Conservation (phyloP, 345 rosid species). For the Combretum micranthum region DNA sequence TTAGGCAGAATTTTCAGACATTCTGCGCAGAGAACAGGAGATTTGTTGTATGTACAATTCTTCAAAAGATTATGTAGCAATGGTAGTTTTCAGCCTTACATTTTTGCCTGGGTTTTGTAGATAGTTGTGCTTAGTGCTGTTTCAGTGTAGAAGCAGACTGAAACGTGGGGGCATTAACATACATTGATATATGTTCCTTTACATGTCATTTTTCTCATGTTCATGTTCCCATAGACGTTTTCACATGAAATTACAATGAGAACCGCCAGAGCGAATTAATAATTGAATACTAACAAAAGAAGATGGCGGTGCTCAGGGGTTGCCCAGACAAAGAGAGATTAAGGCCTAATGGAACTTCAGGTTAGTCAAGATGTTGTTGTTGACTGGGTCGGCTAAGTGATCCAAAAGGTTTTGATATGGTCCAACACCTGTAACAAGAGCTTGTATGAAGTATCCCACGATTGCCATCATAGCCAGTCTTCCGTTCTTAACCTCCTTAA, state of each 20-base stretch:
- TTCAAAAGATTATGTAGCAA: no score
- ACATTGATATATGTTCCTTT: not conserved
- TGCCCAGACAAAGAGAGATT: slow-evolving; percentile 7
- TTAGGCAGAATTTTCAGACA: no score
- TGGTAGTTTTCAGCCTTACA: no score
- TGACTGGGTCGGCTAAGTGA: slow-evolving; percentile 87
- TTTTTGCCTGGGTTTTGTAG: no score
- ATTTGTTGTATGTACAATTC: no score
- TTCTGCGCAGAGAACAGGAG: no score
- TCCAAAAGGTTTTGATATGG: slow-evolving; percentile 95
- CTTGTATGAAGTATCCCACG: slow-evolving; percentile 74
- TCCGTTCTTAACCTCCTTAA: slow-evolving; percentile 94
- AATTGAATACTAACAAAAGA: slow-evolving; percentile 10
- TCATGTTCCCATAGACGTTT: slow-evolving; percentile 15
- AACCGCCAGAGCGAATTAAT: not conserved
- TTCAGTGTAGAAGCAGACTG: not conserved
- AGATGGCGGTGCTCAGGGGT: not conserved
- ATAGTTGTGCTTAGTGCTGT: no score
- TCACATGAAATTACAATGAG: slow-evolving; percentile 36
- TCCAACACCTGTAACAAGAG: slow-evolving; percentile 80
- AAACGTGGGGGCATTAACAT: not conserved
- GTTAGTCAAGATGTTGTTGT: slow-evolving; percentile 92
- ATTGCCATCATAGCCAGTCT: slow-evolving; percentile 89
- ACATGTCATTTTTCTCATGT: slow-evolving; percentile 1
- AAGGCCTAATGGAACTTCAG: slow-evolving; percentile 77